Percentiles rank a stretch among this genome's conserved stretches.
phyloP scores from a whole-genome alignment of 768 basidiomycete species.

The Kwoniella newhampshirensis region DNA sequence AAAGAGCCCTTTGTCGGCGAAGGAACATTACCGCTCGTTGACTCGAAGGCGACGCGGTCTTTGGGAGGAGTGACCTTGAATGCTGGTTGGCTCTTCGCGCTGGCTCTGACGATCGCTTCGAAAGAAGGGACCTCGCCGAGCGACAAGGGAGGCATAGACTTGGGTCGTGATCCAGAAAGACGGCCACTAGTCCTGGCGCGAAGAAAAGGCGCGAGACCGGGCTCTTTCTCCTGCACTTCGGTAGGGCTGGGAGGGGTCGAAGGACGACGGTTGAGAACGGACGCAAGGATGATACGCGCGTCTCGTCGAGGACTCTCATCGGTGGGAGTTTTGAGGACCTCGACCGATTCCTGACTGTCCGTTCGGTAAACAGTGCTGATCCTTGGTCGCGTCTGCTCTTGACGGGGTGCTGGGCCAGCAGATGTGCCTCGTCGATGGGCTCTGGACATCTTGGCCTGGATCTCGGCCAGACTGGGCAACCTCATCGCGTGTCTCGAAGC shows the following conservation, averaged over 20 bases:
- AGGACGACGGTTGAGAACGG: conserved; percentile 21
- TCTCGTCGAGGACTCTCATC: conserved; percentile 26
- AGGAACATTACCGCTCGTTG: conserved; percentile 6
- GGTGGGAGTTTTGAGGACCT: conserved; percentile 33
- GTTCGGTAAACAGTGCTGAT: conserved; percentile 17
- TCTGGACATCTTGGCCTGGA: conserved; percentile 38
- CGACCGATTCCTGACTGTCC: conserved; percentile 31
- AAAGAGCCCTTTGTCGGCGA: conserved; percentile 25
- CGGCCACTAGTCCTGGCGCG: conserved; percentile 35
- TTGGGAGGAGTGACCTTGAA: conserved; percentile 33
- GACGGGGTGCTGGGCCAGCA: conserved; percentile 17
- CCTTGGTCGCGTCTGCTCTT: background rate
- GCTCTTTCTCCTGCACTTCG: conserved; percentile 20
- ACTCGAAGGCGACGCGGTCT: conserved; percentile 7
- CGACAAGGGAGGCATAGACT: conserved; percentile 25
- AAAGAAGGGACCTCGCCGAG: conserved; percentile 22
- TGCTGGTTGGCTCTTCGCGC: conserved; percentile 12
- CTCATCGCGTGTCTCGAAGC: conserved; percentile 19
- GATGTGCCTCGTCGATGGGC: conserved; percentile 26
- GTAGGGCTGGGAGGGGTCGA: conserved; percentile 32
- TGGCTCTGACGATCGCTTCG: conserved; percentile 17
- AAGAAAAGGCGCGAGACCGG: conserved; percentile 39
- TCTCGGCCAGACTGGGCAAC: conserved; percentile 41
- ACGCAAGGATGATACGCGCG: conserved; percentile 24
- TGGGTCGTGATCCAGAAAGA: conserved; percentile 19